A percentile compares a stretch with the other conserved stretches of the same genome.
Conservation (phyloP, 2,329 filamentous ascomycete genomes). For the Leptosphaerulina australis region DNA sequence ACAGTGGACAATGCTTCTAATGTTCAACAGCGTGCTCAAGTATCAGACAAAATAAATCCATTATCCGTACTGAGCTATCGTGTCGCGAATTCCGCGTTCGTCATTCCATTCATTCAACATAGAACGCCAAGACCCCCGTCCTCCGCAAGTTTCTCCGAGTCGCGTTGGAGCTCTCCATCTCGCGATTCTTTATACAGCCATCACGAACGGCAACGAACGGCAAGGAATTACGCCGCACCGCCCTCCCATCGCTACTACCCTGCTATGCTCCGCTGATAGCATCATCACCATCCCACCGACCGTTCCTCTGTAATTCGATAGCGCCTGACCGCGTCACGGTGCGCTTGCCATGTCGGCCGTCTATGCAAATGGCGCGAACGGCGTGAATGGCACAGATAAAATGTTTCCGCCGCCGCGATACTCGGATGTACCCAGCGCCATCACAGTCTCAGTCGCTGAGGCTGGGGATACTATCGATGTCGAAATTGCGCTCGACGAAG, state of each 20-base stretch:
- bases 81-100: neutral
- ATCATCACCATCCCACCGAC: slow-evolving; percentile 3
- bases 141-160: slow-evolving; percentile 26
- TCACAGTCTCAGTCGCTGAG: slow-evolving; percentile 68
- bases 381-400: slow-evolving; percentile 54
- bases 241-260: slow-evolving; percentile 9
- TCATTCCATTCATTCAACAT: neutral
- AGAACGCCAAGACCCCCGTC: neutral
- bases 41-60: neutral
- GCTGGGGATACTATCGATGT: slow-evolving; percentile 73
- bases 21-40: neutral
- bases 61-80: neutral
- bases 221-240: slow-evolving; percentile 26
- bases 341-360: slow-evolving; percentile 57
- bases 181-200: slow-evolving; percentile 24
- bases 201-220: slow-evolving; percentile 25
- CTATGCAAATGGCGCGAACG: slow-evolving; percentile 57
- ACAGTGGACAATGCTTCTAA: neutral
- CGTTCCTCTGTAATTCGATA: slow-evolving; percentile 4
- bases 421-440: slow-evolving; percentile 65
- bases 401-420: slow-evolving; percentile 57
- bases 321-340: slow-evolving; percentile 21
- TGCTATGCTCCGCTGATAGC: slow-evolving; percentile 33
- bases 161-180: slow-evolving; percentile 15
- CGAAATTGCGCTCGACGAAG: slow-evolving; percentile 87